Evolutionary conservation across 768 basidiomycete genomes (phyloP).

Genomic region (Termitomyces sp.): DNA sequence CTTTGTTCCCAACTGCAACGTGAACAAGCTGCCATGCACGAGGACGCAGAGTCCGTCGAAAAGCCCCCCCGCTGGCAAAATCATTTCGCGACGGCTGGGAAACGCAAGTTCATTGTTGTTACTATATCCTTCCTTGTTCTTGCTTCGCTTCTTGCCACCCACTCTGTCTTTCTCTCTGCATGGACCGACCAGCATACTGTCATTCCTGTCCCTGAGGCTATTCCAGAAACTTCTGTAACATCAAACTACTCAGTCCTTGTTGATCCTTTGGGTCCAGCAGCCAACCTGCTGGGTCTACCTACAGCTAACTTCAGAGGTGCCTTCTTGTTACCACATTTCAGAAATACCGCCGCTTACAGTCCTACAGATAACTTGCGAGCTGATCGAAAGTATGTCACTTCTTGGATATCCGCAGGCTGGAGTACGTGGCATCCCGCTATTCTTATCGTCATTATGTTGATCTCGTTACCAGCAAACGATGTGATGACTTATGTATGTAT

Average conservation of each 20-base stretch:
- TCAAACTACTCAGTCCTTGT: conserved; percentile 3
- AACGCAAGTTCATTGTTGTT: conserved; percentile 22
- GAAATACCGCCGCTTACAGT: neutral
- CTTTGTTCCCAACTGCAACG: neutral
- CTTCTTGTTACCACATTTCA: conserved; percentile 2
- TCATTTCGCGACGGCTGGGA: conserved; percentile 6
- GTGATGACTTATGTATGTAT: conserved; percentile 71
- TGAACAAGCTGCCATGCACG: conserved; percentile 5
- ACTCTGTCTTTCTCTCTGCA: conserved; percentile 19
- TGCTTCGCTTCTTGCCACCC: conserved; percentile 21
- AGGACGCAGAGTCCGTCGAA: conserved; percentile 11
- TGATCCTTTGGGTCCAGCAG: conserved; percentile 16
- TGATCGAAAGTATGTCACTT: conserved; percentile 64
- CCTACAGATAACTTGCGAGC: conserved; percentile 58
- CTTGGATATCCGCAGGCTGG: conserved; percentile 79
- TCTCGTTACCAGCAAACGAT: conserved; percentile 56
- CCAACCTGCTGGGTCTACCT: conserved; percentile 41
- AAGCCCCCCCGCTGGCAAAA: conserved; percentile 8
- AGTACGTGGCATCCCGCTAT: conserved; percentile 37
- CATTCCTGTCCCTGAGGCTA: neutral
- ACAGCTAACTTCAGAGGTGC: conserved; percentile 56
- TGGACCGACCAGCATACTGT: conserved; percentile 16
- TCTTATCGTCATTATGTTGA: conserved; percentile 2
- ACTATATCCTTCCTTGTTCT: conserved; percentile 25
- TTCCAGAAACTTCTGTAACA: neutral